A percentile compares a stretch with the other conserved stretches of the same genome.
Conservation (phyloP, 2,329 filamentous ascomycete species). For the Aspergillus spinulosporus region DNA sequence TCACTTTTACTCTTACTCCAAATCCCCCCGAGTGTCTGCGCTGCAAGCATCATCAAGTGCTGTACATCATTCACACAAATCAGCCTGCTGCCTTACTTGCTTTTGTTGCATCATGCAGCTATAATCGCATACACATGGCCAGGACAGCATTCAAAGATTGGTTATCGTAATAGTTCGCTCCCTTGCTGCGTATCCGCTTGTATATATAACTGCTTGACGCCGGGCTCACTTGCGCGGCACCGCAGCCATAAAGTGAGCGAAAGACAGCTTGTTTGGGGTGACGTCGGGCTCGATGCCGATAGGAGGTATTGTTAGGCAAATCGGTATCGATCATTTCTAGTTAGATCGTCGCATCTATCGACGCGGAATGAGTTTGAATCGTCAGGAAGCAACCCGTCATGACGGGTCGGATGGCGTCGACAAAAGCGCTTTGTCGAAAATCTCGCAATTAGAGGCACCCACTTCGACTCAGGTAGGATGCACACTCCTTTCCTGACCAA, state of each 20-base stretch:
- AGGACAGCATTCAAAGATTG: slow-evolving; percentile 2
- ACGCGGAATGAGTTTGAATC: slow-evolving; percentile 38
- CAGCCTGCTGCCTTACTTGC: neutral
- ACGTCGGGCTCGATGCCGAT: slow-evolving; percentile 2
- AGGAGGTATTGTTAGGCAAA: neutral
- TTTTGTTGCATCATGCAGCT: slow-evolving; percentile 5
- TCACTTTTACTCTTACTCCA: neutral
- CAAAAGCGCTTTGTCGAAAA: slow-evolving; percentile 22
- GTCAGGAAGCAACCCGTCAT: slow-evolving; percentile 28
- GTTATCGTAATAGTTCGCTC: neutral
- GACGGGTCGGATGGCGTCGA: slow-evolving; percentile 22
- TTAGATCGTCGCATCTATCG: neutral
- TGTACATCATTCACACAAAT: neutral
- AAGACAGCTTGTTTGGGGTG: neutral
- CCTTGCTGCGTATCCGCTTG: neutral
- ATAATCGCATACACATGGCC: slow-evolving; percentile 9
- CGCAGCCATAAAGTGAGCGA: neutral
- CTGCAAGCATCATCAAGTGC: neutral
- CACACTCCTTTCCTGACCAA: neutral
- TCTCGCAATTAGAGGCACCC: slow-evolving; percentile 27
- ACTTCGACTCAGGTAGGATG: slow-evolving; percentile 26
- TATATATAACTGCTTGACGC: slow-evolving; percentile 4
- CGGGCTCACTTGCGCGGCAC: neutral
- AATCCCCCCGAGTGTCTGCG: neutral
- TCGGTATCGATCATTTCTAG: neutral